Evolutionary conservation across 495 filamentous ascomycete species (phyloP).

Genomic region (Aspergillus heteromorphus): DNA sequence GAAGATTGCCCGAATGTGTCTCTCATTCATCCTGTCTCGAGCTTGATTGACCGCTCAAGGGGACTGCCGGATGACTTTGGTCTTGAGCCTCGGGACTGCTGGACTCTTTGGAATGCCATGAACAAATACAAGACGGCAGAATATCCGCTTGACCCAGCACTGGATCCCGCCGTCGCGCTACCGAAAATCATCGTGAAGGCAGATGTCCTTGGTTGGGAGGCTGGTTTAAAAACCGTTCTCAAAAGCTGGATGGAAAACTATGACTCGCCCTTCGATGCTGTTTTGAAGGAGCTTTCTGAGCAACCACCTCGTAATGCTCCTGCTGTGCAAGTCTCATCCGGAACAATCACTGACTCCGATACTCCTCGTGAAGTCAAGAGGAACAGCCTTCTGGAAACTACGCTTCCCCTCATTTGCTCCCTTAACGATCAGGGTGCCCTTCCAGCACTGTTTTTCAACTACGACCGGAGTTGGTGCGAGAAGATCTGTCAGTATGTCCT

Average conservation of each 20-base stretch:
- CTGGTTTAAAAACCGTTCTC: conserved; percentile 52
- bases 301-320: background rate
- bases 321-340: conserved; percentile 3
- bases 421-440: conserved; percentile 60
- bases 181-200: conserved; percentile 48
- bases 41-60: conserved; percentile 52
- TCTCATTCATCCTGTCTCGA: conserved; percentile 65
- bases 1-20: conserved; percentile 46
- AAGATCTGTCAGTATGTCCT: conserved; percentile 43
- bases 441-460: conserved; percentile 73
- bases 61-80: conserved; percentile 59
- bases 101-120: conserved; percentile 59
- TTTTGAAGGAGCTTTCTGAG: conserved; percentile 37
- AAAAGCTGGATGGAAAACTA: conserved; percentile 53
- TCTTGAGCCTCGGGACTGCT: conserved; percentile 67
- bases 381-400: conserved; percentile 33
- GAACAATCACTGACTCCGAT: background rate
- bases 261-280: conserved; percentile 55
- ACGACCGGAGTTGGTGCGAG: conserved; percentile 61
- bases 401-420: conserved; percentile 54
- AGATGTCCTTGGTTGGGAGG: conserved; percentile 63
- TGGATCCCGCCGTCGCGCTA: conserved; percentile 44
- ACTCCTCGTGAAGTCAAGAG: background rate
- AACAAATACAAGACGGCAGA: conserved; percentile 39
- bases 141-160: conserved; percentile 38